phyloP scores from a whole-genome alignment of 2,329 filamentous ascomycete genomes.

The Alternaria ethzedia region DNA sequence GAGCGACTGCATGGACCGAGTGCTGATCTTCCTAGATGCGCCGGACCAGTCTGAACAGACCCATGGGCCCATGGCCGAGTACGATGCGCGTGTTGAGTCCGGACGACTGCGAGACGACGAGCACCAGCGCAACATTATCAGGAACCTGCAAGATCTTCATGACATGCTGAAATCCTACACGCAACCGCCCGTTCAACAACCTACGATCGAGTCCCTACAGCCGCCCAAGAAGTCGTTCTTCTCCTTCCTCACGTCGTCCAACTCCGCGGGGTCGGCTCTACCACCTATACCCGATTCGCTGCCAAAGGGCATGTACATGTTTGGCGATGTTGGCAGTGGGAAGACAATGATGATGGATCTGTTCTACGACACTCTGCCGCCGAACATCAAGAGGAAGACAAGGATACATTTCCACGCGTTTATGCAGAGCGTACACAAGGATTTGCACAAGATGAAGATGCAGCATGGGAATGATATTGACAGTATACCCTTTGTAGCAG shows the following conservation, averaged over 20 bases:
- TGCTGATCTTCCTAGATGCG: conserved; percentile 21
- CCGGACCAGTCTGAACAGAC: conserved; percentile 13
- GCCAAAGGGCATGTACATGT: conserved; percentile 91
- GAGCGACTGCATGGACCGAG: neutral
- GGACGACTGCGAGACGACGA: conserved; percentile 84
- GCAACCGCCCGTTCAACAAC: conserved; percentile 76
- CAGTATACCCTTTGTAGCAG: conserved; percentile 87
- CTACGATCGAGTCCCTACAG: conserved; percentile 73
- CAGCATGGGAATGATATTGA: conserved; percentile 88
- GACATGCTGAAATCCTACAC: conserved; percentile 78
- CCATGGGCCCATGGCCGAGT: conserved; percentile 81
- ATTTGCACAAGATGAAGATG: conserved; percentile 89
- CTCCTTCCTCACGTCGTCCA: conserved; percentile 65
- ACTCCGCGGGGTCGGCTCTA: conserved; percentile 45
- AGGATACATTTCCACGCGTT: conserved; percentile 99
- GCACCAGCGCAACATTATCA: conserved; percentile 89
- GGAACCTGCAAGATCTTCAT: conserved; percentile 87
- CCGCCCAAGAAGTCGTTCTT: conserved; percentile 62
- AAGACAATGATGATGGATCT: conserved; percentile 99
- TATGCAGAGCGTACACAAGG: conserved; percentile 96
- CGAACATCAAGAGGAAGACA: conserved; percentile 79
- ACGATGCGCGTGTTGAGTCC: conserved; percentile 77
- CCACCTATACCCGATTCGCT: conserved; percentile 71
- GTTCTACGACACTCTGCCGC: conserved; percentile 90
- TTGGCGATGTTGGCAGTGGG: conserved; percentile 93